These are phyloP conservation scores for Orychophragmus violaceus DNA, from an alignment of 345 rosid genomes.

Conservation along the genomic window DNA sequence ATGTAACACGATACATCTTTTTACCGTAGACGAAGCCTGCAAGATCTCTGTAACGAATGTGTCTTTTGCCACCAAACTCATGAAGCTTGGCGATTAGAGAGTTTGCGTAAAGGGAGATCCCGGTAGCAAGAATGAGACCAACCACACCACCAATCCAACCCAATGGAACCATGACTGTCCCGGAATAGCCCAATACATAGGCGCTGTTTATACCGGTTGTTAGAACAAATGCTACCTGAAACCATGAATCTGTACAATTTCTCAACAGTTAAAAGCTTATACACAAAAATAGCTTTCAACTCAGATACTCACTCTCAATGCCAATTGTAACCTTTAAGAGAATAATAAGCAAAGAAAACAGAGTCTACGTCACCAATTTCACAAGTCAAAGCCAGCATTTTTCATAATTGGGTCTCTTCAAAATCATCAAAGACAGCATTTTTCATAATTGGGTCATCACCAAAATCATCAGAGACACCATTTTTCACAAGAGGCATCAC, in stretches of 20 bases:
- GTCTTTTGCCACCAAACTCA: background rate
- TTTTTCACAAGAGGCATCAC: background rate
- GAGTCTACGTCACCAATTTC: too few species aligned
- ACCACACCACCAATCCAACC: background rate
- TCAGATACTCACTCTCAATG: background rate
- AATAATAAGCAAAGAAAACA: background rate
- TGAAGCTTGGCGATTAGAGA: background rate
- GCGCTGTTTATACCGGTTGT: background rate
- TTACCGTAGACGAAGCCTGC: background rate
- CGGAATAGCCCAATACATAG: background rate
- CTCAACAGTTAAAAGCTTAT: background rate
- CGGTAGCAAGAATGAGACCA: background rate
- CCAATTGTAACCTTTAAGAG: background rate
- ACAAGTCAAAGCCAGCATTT: background rate
- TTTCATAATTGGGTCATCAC: background rate
- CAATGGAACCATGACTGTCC: background rate
- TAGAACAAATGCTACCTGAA: background rate
- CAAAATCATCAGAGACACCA: background rate
- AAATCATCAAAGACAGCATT: background rate
- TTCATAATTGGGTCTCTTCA: background rate
- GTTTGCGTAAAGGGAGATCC: background rate
- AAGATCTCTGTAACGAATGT: background rate
- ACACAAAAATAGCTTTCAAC: background rate
- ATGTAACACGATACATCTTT: conserved; percentile 27
- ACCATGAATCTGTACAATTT: conserved; percentile 20